Conservation (phyloP, 345 rosid species). For the Barbarea vulgaris region DNA sequence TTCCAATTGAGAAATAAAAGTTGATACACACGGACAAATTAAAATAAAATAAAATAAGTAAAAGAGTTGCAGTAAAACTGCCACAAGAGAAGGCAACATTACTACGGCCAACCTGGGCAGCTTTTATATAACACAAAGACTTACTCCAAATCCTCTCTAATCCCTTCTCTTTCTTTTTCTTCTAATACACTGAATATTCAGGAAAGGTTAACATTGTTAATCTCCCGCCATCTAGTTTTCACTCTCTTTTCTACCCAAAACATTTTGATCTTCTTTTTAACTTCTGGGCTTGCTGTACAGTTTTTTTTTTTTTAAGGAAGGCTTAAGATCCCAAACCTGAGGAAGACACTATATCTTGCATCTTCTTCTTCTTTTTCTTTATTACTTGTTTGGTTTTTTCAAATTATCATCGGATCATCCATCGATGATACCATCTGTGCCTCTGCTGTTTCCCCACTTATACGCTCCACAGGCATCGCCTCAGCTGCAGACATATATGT, state of each 20-base stretch:
- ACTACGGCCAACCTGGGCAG: constrained; percentile 98
- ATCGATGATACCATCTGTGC: constrained; percentile 60
- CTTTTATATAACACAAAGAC: constrained; percentile 51
- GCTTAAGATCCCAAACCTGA: constrained; percentile 16
- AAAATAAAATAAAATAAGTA: neutral
- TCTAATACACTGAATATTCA: constrained; percentile 42
- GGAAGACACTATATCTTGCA: constrained; percentile 35
- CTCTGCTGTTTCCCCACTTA: constrained; percentile 56
- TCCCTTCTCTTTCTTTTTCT: constrained; percentile 26
- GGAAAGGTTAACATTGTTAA: constrained; percentile 36
- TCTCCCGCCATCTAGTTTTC: constrained; percentile 13
- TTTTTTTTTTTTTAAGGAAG: neutral
- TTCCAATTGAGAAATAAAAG: constrained; percentile 32
- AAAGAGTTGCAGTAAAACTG: constrained; percentile 51
- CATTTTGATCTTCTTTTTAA: constrained; percentile 15
- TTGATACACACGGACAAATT: constrained; percentile 25
- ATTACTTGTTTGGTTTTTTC: constrained; percentile 31
- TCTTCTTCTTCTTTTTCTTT: constrained; percentile 37
- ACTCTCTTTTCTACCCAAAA: constrained; percentile 7
- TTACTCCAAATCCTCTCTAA: constrained; percentile 27
- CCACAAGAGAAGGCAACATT: constrained; percentile 90
- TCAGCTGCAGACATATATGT: constrained; percentile 50
- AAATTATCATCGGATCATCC: constrained; percentile 79
- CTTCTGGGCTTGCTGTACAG: constrained; percentile 34
- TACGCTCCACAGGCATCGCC: constrained; percentile 47